These are phyloP conservation scores for Rubus idaeus DNA, from an alignment of 306 rosid genomes.

Conservation along the genomic window DNA sequence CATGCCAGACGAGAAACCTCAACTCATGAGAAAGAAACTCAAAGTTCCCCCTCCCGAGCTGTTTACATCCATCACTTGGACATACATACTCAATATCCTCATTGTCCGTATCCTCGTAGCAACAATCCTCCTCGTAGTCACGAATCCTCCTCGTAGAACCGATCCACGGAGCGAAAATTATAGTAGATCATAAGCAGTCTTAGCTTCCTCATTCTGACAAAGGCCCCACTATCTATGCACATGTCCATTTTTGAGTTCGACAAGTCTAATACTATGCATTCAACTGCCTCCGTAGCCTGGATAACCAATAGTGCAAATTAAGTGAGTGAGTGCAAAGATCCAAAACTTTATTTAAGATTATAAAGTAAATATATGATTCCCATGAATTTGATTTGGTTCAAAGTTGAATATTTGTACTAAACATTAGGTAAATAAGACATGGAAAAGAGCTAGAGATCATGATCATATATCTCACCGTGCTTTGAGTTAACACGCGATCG, in stretches of 20 bases:
- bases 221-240: conserved; percentile 21
- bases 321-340: background rate
- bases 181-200: conserved; percentile 20
- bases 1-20: conserved; percentile 18
- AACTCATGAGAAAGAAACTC: conserved; percentile 8
- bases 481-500: background rate
- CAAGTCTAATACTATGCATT: conserved; percentile 8
- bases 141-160: no score
- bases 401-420: background rate
- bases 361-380: background rate
- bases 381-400: background rate
- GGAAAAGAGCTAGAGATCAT: background rate
- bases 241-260: background rate
- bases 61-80: background rate
- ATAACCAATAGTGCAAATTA: no score
- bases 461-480: background rate
- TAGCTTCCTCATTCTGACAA: conserved; percentile 21
- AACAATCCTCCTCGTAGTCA: no score
- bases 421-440: background rate
- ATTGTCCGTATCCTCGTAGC: no score
- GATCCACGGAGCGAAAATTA: no score
- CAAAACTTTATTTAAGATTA: background rate
- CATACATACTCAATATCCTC: no score
- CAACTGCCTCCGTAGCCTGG: conserved; percentile 18
- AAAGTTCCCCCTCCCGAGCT: background rate